A percentile compares a stretch with the other conserved stretches of the same genome.
Evolutionary conservation across 148 eudicot species (phyloP).

Genomic region (Chenopodium berlandieri): DNA sequence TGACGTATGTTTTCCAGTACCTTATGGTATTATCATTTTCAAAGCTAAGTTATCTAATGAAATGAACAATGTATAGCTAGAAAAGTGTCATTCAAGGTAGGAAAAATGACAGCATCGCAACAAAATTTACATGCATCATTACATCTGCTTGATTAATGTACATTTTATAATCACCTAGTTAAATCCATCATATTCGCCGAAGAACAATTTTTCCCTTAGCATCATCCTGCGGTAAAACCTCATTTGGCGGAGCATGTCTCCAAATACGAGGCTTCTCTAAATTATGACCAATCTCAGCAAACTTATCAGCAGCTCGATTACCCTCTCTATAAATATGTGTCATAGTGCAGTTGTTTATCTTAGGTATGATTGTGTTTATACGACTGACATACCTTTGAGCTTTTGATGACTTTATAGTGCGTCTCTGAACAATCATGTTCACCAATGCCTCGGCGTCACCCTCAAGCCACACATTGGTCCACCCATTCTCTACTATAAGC

Average conservation of each 20-base stretch:
- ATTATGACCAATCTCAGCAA: conserved; percentile 66
- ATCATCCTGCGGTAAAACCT: conserved; percentile 63
- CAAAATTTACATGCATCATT: neutral
- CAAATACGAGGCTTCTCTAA: conserved; percentile 57
- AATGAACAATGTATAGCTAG: neutral
- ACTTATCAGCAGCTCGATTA: conserved; percentile 71
- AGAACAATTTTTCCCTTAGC: conserved; percentile 63
- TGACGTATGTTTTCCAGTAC: neutral
- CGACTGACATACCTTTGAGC: conserved; percentile 43
- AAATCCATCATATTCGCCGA: conserved; percentile 41
- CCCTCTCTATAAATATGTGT: conserved; percentile 90
- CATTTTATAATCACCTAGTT: neutral
- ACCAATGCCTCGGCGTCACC: conserved; percentile 75
- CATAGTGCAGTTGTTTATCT: conserved; percentile 43
- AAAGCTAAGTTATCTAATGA: neutral
- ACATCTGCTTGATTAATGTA: neutral
- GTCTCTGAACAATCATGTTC: conserved; percentile 40
- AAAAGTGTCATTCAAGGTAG: neutral
- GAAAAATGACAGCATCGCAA: too few relatives aligned
- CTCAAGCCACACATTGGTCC: conserved; percentile 75
- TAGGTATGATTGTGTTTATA: conserved; percentile 53
- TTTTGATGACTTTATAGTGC: conserved; percentile 43
- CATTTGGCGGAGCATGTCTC: conserved; percentile 46
- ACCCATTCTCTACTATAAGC: conserved; percentile 60
- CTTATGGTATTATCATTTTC: neutral